A percentile compares a stretch with the other conserved stretches of the same genome.
Evolutionary conservation across 495 filamentous ascomycete genomes (phyloP).

Genomic region (Talaromyces adpressus): DNA sequence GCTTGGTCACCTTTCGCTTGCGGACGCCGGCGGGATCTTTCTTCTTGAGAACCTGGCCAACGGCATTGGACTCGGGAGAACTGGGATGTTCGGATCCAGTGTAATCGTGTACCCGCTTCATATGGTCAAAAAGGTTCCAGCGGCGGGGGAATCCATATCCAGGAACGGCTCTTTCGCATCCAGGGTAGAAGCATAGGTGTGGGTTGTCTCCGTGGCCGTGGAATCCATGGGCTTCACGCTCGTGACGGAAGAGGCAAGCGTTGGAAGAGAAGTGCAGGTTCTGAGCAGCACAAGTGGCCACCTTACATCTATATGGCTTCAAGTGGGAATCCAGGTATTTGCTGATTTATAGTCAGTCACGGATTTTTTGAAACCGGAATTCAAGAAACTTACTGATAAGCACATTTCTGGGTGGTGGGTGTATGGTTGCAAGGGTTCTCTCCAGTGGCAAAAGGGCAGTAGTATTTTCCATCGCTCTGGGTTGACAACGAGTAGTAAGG

Average conservation of each 20-base stretch:
- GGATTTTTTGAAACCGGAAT: background rate
- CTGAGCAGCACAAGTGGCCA: slow-evolving; percentile 64
- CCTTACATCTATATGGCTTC: slow-evolving; percentile 90
- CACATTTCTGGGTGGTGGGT: slow-evolving; percentile 90
- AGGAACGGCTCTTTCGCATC: slow-evolving; percentile 70
- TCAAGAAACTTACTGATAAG: slow-evolving; percentile 72
- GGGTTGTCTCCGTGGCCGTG: slow-evolving; percentile 90
- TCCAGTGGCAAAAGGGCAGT: slow-evolving; percentile 74
- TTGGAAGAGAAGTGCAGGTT: slow-evolving; percentile 77
- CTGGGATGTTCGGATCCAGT: slow-evolving; percentile 40
- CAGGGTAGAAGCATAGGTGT: slow-evolving; percentile 74
- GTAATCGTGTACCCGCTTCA: slow-evolving; percentile 88
- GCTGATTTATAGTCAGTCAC: slow-evolving; percentile 46
- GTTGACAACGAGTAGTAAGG: slow-evolving; percentile 67
- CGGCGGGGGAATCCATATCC: slow-evolving; percentile 86
- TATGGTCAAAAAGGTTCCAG: slow-evolving; percentile 93
- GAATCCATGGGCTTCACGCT: slow-evolving; percentile 90
- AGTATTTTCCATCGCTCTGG: slow-evolving; percentile 71
- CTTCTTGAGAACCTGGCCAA: slow-evolving; percentile 25
- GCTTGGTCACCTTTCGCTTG: slow-evolving; percentile 32
- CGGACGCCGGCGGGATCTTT: slow-evolving; percentile 32
- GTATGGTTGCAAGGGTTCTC: slow-evolving; percentile 72
- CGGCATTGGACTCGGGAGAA: slow-evolving; percentile 36
- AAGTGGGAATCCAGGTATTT: slow-evolving; percentile 93
- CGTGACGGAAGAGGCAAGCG: slow-evolving; percentile 88